Base-by-base conservation (phyloP, 2,329 filamentous ascomycete species). In the Sporothrix curviconia region DNA sequence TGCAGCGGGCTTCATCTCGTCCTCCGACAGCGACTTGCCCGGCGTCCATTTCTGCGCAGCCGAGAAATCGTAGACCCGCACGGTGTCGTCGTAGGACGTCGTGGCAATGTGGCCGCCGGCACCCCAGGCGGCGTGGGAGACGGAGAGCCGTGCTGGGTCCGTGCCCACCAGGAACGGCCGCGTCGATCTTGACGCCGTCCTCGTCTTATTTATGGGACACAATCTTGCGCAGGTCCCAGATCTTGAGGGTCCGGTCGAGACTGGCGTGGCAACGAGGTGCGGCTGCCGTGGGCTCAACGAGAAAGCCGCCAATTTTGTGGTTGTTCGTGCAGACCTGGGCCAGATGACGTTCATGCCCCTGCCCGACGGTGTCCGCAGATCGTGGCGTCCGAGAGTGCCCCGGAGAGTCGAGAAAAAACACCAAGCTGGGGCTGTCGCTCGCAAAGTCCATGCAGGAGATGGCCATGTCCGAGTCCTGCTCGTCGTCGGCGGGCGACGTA, bases 301-400 rank as follows among this genome's bases (percentile, higher is more conserved):
- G 71, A 97, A n/a, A 97, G 0, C 94, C 94, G 17, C 94, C 94
- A 55, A 99, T 96, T 68, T 99, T 99, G 70, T 95, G 92, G 39
- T 58, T 58, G 55, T 95, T n/a, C 91, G 0, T 86, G 88, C 0
- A 97, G 75, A 8, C 83, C 78, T 0, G 42, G n/a, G 5, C 81
- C 90, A 95, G 1, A 88, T 74, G 15, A 90, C 82, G n/a, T n/a
- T n/a, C 0, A 81, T 78, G 3, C 83, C 77, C 3, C 28, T 17
- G 1, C 73, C 72, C 0, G 78, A 70, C 0, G 77, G 74, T 0
- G 80, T 78, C 7, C 92, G 84, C 56, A 87, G 78, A 66, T 99
- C 94, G 66, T 94, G 85, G 1, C 87, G 84, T 0, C 92, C 92
- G 28, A 97, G 85, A 0, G 77, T 78, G 1, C 94, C 94, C 34